Conservation (phyloP, 441 rosid species). For the Hura crepitans region DNA sequence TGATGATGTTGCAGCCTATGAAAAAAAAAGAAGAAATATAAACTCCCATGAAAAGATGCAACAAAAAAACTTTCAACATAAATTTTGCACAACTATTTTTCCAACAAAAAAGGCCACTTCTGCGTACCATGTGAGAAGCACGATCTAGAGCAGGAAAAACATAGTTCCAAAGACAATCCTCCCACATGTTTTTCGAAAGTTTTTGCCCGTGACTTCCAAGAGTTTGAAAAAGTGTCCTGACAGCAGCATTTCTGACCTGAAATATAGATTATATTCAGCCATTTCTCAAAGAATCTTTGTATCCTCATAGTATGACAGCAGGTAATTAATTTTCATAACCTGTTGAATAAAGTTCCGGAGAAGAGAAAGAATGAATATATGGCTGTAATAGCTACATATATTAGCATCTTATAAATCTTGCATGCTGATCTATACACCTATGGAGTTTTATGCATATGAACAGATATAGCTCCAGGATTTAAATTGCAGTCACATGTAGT, state of each 20-base stretch:
- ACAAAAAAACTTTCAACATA: constrained; percentile 19
- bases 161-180: constrained; percentile 96
- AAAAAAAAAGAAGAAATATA: too few species aligned
- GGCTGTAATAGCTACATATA: neutral
- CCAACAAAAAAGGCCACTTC: neutral
- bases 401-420: constrained; percentile 5
- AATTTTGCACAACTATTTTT: neutral
- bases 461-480: neutral
- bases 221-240: constrained; percentile 91
- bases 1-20: constrained; percentile 94
- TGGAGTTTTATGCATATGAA: neutral
- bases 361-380: neutral
- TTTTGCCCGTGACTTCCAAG: constrained; percentile 97
- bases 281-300: neutral
- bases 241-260: constrained; percentile 98
- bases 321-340: neutral
- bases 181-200: constrained; percentile 94
- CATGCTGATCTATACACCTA: neutral
- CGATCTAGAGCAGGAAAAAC: constrained; percentile 83
- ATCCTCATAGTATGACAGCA: neutral
- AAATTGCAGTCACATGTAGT: neutral
- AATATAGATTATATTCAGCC: constrained; percentile 21
- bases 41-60: constrained; percentile 20
- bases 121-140: constrained; percentile 89
- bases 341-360: constrained; percentile 2